A percentile compares a stretch with the other conserved stretches of the same genome.
Evolutionary conservation across 306 rosid genomes (phyloP).

Genomic region (Abrus precatorius): DNA sequence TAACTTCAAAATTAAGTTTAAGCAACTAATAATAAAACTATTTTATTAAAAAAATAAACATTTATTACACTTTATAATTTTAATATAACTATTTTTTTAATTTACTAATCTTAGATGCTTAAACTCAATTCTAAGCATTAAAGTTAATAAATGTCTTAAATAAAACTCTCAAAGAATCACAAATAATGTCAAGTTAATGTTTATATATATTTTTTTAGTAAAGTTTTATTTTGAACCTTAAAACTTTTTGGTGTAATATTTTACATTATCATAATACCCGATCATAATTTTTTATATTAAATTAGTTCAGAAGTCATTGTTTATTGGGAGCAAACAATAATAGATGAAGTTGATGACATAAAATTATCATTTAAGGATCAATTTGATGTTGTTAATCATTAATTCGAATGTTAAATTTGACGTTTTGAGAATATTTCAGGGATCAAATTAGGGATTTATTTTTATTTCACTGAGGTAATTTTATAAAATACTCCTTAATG

Average conservation of each 20-base stretch:
- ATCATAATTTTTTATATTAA: background rate
- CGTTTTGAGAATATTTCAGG: background rate
- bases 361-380: background rate
- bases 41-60: too few relatives aligned
- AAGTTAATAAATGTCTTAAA: background rate
- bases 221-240: background rate
- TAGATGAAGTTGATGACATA: background rate
- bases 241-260: background rate
- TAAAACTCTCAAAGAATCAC: background rate
- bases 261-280: background rate
- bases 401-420: background rate
- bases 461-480: background rate
- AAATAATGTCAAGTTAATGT: background rate
- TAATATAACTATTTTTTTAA: too few relatives aligned
- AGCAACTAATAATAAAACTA: too few relatives aligned
- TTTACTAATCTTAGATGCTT: too few relatives aligned
- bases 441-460: conserved; percentile 2
- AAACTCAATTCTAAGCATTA: too few relatives aligned
- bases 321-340: background rate
- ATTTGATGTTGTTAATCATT: background rate
- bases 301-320: background rate
- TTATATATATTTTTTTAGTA: background rate
- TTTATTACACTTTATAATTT: too few relatives aligned
- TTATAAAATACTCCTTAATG: background rate
- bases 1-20: too few relatives aligned